phyloP scores from a whole-genome alignment of 345 rosid genomes.

The Citrus maxima region DNA sequence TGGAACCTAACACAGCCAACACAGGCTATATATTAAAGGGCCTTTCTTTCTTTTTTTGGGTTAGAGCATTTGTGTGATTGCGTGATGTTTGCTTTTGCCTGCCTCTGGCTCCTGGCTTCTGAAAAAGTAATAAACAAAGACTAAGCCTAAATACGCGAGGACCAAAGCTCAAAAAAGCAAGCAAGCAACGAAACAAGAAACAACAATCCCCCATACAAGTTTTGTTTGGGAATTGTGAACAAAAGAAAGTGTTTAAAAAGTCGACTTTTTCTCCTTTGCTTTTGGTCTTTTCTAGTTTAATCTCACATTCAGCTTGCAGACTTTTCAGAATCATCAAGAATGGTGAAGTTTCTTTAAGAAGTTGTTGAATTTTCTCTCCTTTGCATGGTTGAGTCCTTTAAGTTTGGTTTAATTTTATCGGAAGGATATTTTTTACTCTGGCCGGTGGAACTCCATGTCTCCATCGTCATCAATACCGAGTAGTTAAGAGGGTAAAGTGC shows the following conservation, averaged over 20 bases:
- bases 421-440: background rate
- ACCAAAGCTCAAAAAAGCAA: background rate
- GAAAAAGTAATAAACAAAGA: background rate
- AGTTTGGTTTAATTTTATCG: background rate
- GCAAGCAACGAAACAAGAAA: background rate
- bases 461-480: background rate
- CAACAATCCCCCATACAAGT: slow-evolving; percentile 1
- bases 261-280: background rate
- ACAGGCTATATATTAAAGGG: too few relatives aligned
- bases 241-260: slow-evolving; percentile 6
- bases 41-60: background rate
- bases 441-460: background rate
- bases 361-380: background rate
- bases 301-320: background rate
- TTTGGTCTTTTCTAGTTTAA: background rate
- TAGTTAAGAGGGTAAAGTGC: background rate
- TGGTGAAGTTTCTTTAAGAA: too few relatives aligned
- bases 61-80: slow-evolving; percentile 22
- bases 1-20: slow-evolving; percentile 19
- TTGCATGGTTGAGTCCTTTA: background rate
- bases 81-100: slow-evolving; percentile 14
- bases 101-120: background rate
- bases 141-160: background rate
- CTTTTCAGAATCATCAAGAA: background rate
- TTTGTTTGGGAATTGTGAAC: slow-evolving; percentile 25